Base-by-base conservation (phyloP, 2,329 filamentous ascomycete species). In the Phialophora expanda region DNA sequence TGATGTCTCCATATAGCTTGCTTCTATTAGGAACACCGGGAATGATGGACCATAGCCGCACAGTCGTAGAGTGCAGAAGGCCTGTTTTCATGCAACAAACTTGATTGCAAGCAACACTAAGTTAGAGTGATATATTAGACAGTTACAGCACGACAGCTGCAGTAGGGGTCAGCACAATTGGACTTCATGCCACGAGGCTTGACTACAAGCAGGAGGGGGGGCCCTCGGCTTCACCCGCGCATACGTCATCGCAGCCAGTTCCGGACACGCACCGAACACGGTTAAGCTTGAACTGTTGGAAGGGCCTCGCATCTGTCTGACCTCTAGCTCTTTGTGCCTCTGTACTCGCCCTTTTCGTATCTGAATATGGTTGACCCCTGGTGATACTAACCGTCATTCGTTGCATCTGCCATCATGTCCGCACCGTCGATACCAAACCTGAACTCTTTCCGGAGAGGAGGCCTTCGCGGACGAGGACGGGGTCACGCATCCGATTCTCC, bases 341-440 rank as follows among this genome's bases (percentile, higher is more conserved):
- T 1, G 5, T 11, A 20, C 38, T 17, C 38, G 17, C 38, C 38
- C 4, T 4, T 4, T 17, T 6, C 38, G 17, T 44, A 20, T n/a
- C 38, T 44, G 38, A 17, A 17, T 44, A n/a, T 44, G 38, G 14
- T 44, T 44, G 32, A 34, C 14, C 17, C 14, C 17, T 17, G 17
- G 38, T n/a, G 26, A 17, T 12, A 7, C 48, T 20, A 51, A n/a
- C 28, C 34, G 6, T 20, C 6, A 2, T n/a, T 2, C 28, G 8
- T 14, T 9, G 12, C 53, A 20, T 26, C 22, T 38, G 11, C 46
- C 7, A 46, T 5, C 6, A 93, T 93, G 90, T 85, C 90, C 55
- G 86, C 88, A 32, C 81, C 87, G 48, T 85, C 89, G 26, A 96
- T 97, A 54, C 92, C 93, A 2, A 94, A 96, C 74, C 85, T 96